A percentile compares a stretch with the other conserved stretches of the same genome.
phyloP scores from a whole-genome alignment of 495 filamentous ascomycete genomes.

The Podospora pseudopauciseta region DNA sequence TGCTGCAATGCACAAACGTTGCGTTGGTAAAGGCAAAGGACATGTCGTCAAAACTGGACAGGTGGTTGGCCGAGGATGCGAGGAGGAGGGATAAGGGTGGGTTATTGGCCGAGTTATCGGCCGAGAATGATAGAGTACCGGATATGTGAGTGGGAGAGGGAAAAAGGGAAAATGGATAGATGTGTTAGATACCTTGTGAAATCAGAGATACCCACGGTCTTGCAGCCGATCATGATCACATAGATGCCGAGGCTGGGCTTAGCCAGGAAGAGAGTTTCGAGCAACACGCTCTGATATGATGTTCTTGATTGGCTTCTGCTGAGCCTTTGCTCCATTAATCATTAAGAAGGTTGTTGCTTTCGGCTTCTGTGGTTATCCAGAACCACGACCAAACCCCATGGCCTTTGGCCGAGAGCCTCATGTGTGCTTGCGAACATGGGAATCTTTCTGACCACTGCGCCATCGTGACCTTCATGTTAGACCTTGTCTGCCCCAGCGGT shows the following conservation, averaged over 20 bases:
- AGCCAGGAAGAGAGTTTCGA: neutral
- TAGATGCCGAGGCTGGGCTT: neutral
- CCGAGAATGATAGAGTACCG: slow-evolving; percentile 67
- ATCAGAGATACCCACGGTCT: slow-evolving; percentile 30
- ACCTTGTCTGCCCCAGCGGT: too few species aligned
- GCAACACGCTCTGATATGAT: neutral
- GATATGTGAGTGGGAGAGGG: slow-evolving; percentile 23
- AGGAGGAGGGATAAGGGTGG: slow-evolving; percentile 71
- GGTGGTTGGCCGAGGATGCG: slow-evolving; percentile 69
- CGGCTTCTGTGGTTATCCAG: too few species aligned
- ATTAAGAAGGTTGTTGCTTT: too few species aligned
- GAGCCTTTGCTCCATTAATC: too few species aligned
- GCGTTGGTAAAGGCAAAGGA: slow-evolving; percentile 77
- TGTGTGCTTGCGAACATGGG: too few species aligned
- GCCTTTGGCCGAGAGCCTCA: too few species aligned
- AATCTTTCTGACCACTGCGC: too few species aligned
- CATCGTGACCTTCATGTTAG: too few species aligned
- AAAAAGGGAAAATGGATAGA: slow-evolving; percentile 19
- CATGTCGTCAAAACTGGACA: slow-evolving; percentile 66
- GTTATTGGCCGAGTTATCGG: slow-evolving; percentile 71
- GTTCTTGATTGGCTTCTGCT: neutral
- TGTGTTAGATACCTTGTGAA: slow-evolving; percentile 1
- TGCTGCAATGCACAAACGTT: slow-evolving; percentile 65
- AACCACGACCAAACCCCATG: too few species aligned
- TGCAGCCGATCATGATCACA: neutral